Percentiles rank a stretch among this genome's conserved stretches.
phyloP scores from a whole-genome alignment of 768 basidiomycete species.

The Termitomyces sp. region DNA sequence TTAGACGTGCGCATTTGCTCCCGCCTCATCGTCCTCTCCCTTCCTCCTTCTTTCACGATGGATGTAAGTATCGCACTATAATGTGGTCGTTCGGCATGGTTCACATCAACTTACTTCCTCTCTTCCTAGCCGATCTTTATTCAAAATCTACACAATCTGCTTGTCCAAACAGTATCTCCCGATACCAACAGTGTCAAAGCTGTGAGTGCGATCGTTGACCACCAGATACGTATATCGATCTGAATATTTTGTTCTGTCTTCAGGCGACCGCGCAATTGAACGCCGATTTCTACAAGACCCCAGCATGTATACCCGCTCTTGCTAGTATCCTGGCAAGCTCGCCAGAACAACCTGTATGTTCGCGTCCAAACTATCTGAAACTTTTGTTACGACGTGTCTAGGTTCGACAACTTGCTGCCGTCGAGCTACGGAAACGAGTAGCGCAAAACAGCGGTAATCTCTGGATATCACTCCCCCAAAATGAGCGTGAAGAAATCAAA shows the following conservation, averaged over 20 bases:
- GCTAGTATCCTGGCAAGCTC: slow-evolving; percentile 83
- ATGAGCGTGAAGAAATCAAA: slow-evolving; percentile 83
- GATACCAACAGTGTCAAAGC: slow-evolving; percentile 89
- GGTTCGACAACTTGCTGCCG: slow-evolving; percentile 96
- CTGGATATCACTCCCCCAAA: slow-evolving; percentile 72
- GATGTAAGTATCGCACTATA: slow-evolving; percentile 41
- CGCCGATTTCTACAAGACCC: slow-evolving; percentile 89
- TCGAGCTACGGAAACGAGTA: slow-evolving; percentile 94
- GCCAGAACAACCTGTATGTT: slow-evolving; percentile 78
- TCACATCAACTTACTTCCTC: slow-evolving; percentile 19
- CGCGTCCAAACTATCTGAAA: slow-evolving; percentile 6
- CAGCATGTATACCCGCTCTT: slow-evolving; percentile 88
- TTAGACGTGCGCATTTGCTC: slow-evolving; percentile 25
- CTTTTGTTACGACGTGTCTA: slow-evolving; percentile 29
- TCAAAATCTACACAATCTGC: slow-evolving; percentile 80
- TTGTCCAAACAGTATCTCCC: slow-evolving; percentile 81
- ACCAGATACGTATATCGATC: neutral
- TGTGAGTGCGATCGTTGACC: slow-evolving; percentile 47
- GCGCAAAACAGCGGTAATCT: slow-evolving; percentile 73
- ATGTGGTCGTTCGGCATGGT: slow-evolving; percentile 9
- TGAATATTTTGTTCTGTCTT: slow-evolving; percentile 4
- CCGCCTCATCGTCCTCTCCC: slow-evolving; percentile 23
- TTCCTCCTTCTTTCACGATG: slow-evolving; percentile 31
- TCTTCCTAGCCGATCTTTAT: slow-evolving; percentile 63
- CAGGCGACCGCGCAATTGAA: slow-evolving; percentile 92